phyloP scores from a whole-genome alignment of 2,329 filamentous ascomycete species.

The Hymenoscyphus linearis region DNA sequence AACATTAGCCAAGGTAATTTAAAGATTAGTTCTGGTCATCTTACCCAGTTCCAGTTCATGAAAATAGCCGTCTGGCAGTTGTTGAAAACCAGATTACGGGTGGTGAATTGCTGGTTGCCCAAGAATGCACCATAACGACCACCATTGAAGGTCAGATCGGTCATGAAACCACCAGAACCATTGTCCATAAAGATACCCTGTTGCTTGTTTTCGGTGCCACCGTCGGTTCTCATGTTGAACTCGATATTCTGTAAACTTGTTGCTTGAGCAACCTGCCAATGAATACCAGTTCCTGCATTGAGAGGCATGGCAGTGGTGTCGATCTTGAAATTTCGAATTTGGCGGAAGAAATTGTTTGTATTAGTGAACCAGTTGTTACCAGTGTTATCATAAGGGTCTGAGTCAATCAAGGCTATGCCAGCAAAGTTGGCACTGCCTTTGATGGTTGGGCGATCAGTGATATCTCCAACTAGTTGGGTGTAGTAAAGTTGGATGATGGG shows the following conservation, averaged over 20 bases:
- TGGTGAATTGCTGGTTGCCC: constrained; percentile 84
- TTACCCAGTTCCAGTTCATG: constrained; percentile 84
- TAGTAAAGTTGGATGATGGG: constrained; percentile 87
- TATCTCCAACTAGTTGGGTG: constrained; percentile 86
- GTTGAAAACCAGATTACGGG: constrained; percentile 77
- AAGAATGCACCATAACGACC: constrained; percentile 73
- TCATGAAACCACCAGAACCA: constrained; percentile 78
- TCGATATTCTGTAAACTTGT: constrained; percentile 76
- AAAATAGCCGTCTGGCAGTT: constrained; percentile 76
- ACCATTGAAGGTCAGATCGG: constrained; percentile 77
- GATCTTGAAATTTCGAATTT: constrained; percentile 76
- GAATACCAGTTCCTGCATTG: constrained; percentile 62
- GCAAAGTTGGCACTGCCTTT: constrained; percentile 67
- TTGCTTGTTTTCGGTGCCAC: constrained; percentile 57
- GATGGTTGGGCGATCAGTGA: constrained; percentile 63
- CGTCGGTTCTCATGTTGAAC: constrained; percentile 71
- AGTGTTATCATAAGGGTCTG: constrained; percentile 70
- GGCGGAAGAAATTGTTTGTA: constrained; percentile 78
- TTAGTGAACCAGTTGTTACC: constrained; percentile 75
- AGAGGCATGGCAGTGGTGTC: constrained; percentile 64
- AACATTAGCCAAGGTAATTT: not conserved
- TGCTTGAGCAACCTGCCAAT: constrained; percentile 83
- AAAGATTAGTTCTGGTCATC: not conserved
- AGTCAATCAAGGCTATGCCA: constrained; percentile 85
- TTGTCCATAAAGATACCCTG: constrained; percentile 78